Percentiles rank a stretch among this genome's conserved stretches.
Conservation (phyloP, 495 filamentous ascomycete species). For the Pyrenula massariospora region DNA sequence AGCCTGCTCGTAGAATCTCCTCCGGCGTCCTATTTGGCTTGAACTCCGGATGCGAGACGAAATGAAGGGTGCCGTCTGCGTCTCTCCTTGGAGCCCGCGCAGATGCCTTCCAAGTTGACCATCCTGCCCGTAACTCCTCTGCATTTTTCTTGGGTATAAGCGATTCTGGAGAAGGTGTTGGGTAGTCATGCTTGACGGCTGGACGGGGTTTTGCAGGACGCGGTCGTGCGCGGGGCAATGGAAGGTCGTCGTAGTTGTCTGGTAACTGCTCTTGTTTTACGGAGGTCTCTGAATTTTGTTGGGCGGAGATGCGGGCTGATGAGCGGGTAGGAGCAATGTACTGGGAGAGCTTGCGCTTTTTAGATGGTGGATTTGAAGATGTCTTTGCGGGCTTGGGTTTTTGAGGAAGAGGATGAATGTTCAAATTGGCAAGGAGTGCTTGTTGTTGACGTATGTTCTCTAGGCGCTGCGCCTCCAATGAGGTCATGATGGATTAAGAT, state of each 20-base stretch:
- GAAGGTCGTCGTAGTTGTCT: slow-evolving; percentile 13
- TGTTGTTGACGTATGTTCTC: slow-evolving; percentile 13
- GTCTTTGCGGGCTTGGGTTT: background rate
- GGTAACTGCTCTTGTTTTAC: slow-evolving; percentile 3
- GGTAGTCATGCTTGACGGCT: background rate
- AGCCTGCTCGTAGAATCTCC: slow-evolving; percentile 31
- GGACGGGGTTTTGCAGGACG: background rate
- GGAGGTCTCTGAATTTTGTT: background rate
- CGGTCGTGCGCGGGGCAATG: background rate
- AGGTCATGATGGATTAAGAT: slow-evolving; percentile 1
- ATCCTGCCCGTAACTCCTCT: slow-evolving; percentile 18
- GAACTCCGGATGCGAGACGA: slow-evolving; percentile 25
- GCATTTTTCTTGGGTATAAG: slow-evolving; percentile 8
- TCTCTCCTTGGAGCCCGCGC: slow-evolving; percentile 25
- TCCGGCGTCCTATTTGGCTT: slow-evolving; percentile 36
- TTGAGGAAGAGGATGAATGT: slow-evolving; percentile 13
- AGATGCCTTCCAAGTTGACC: slow-evolving; percentile 26
- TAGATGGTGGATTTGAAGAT: slow-evolving; percentile 3
- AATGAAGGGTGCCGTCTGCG: slow-evolving; percentile 23
- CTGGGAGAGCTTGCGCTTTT: slow-evolving; percentile 12
- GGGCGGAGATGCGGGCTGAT: slow-evolving; percentile 22
- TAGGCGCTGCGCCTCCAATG: slow-evolving; percentile 6
- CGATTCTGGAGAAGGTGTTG: background rate
- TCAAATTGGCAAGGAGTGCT: slow-evolving; percentile 11
- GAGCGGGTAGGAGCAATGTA: slow-evolving; percentile 14